Evolutionary conservation across 495 filamentous ascomycete species (phyloP).

Genomic region (Parathielavia hyrcaniae): DNA sequence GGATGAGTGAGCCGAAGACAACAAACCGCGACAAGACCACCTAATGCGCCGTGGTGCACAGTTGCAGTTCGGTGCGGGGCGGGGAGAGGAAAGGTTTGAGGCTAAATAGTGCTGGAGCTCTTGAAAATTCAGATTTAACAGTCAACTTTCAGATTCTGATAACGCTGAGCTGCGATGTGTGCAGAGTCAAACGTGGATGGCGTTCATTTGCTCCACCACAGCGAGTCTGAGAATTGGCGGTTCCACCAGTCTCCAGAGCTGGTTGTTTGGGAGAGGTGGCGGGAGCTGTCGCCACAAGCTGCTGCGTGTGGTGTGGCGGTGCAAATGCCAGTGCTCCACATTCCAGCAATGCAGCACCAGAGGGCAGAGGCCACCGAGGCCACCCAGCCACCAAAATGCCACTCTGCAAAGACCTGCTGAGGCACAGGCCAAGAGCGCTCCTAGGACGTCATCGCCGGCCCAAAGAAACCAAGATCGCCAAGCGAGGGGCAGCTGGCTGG

Average conservation of each 20-base stretch:
- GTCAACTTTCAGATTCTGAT: conserved; percentile 8
- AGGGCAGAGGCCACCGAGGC: conserved; percentile 2
- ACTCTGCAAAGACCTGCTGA: neutral
- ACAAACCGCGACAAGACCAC: conserved; percentile 4
- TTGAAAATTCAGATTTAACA: neutral
- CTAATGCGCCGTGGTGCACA: neutral
- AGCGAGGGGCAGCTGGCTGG: neutral
- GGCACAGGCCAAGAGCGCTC: conserved; percentile 4
- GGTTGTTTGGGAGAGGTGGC: conserved; percentile 17
- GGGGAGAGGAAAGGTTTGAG: neutral
- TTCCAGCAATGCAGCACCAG: no score
- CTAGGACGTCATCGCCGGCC: conserved; percentile 17
- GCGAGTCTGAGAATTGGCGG: neutral
- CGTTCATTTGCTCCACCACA: conserved; percentile 26
- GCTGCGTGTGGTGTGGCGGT: conserved; percentile 13
- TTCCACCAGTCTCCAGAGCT: no score
- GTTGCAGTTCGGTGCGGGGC: neutral
- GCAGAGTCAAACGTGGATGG: conserved; percentile 30
- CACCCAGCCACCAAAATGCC: neutral
- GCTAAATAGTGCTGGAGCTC: neutral
- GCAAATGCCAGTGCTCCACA: neutral
- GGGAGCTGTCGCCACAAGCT: conserved; percentile 19
- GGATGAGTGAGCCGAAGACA: neutral
- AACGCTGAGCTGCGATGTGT: conserved; percentile 14
- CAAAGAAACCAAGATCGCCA: conserved; percentile 11